Evolutionary conservation across 176 grass and related monocot genomes (phyloP).

Genomic region (Oryza australiensis): DNA sequence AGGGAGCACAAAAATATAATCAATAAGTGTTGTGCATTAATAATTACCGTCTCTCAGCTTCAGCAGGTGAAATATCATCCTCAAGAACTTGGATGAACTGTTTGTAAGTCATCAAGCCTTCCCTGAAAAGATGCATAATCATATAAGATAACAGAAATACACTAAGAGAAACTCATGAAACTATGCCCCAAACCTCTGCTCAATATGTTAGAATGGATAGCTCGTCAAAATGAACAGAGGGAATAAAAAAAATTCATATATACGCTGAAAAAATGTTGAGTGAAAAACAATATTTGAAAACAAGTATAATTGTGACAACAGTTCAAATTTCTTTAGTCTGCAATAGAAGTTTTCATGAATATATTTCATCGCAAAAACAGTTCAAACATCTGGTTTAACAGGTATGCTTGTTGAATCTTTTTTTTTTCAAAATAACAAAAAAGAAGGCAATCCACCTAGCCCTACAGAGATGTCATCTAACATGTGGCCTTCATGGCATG

Average conservation of each 20-base stretch:
- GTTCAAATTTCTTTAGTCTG: not conserved
- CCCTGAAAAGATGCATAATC: constrained; percentile 54
- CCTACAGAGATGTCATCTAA: not conserved
- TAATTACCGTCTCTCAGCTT: constrained; percentile 85
- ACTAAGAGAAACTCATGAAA: not conserved
- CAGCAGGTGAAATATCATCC: constrained; percentile 93
- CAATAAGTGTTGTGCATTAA: not conserved
- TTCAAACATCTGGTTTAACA: constrained; percentile 23
- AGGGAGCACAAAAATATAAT: constrained; percentile 16
- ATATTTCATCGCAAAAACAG: constrained; percentile 12
- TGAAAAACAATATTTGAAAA: not conserved
- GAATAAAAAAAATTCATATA: constrained; percentile 10
- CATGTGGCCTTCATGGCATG: constrained; percentile 8
- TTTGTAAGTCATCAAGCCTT: constrained; percentile 98
- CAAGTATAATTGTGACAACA: not conserved
- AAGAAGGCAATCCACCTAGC: not conserved
- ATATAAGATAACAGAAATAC: constrained; percentile 41
- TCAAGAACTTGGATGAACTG: constrained; percentile 98
- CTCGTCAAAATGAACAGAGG: not conserved
- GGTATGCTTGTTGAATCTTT: not conserved
- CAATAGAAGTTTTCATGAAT: not conserved
- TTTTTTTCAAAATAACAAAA: not conserved
- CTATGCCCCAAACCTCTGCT: constrained; percentile 11
- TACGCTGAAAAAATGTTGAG: constrained; percentile 4
- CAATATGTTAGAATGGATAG: constrained; percentile 5